These are phyloP conservation scores for Pseudodiploospora longispora DNA, from an alignment of 2,329 filamentous ascomycete species.

Conservation along the genomic window DNA sequence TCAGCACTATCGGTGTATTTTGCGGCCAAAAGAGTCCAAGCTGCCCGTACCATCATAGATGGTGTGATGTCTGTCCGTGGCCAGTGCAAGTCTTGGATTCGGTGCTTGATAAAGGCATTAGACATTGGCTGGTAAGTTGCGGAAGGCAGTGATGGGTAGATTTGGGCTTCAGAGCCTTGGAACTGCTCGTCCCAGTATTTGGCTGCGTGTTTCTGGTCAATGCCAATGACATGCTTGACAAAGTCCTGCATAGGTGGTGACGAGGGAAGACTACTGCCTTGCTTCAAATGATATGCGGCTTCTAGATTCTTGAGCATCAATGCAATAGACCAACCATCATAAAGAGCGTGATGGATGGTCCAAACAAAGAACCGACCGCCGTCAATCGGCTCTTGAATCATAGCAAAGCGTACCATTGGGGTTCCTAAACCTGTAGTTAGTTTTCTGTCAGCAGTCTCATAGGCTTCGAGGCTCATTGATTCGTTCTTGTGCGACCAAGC, in stretches of 20 bases:
- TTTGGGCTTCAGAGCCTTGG: background rate
- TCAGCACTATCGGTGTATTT: background rate
- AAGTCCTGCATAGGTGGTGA: background rate
- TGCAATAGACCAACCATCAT: conserved; percentile 1
- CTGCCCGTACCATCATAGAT: background rate
- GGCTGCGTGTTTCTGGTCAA: background rate
- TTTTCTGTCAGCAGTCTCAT: background rate
- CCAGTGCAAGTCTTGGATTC: background rate
- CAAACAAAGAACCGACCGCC: conserved; percentile 1
- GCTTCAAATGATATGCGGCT: background rate
- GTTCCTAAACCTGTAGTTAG: conserved; percentile 2
- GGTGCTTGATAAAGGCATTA: background rate
- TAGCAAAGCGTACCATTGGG: background rate
- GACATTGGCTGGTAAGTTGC: background rate
- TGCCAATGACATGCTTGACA: background rate
- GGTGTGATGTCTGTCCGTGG: background rate
- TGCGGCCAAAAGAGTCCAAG: background rate
- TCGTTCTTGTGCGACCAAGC: background rate
- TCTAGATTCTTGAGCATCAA: conserved; percentile 2
- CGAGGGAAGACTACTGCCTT: too few relatives aligned
- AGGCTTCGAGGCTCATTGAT: conserved; percentile 1
- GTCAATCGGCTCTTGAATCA: background rate
- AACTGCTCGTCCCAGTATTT: background rate
- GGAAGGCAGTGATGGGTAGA: background rate
- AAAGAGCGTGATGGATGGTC: conserved; percentile 5